These are phyloP conservation scores for Stentor roeselii DNA, from an alignment of 73 alveolate species.

Conservation along the genomic window DNA sequence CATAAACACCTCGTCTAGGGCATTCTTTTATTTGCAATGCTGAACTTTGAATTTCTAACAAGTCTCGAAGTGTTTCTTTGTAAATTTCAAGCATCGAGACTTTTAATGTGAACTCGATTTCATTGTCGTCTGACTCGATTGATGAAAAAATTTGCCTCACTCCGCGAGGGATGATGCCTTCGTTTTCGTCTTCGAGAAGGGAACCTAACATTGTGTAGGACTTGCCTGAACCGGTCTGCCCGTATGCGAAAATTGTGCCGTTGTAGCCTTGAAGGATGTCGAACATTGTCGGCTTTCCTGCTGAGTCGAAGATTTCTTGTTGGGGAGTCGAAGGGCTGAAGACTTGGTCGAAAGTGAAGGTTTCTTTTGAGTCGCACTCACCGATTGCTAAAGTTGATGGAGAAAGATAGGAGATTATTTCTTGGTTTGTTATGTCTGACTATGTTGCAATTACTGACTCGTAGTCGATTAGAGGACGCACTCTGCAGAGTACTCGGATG, in stretches of 20 bases:
- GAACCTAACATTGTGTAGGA: slow-evolving; percentile 97
- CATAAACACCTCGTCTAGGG: slow-evolving; percentile 90
- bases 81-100: slow-evolving; percentile 85
- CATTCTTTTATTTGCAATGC: slow-evolving; percentile 88
- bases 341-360: slow-evolving; percentile 47
- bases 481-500: background rate
- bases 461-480: slow-evolving; percentile 19
- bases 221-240: slow-evolving; percentile 97
- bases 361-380: background rate
- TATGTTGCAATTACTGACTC: background rate
- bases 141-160: slow-evolving; percentile 54
- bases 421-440: background rate
- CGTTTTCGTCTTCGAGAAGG: slow-evolving; percentile 49
- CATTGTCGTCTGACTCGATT: slow-evolving; percentile 74
- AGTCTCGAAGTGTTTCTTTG: slow-evolving; percentile 84
- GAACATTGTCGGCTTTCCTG: slow-evolving; percentile 46
- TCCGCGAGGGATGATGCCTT: slow-evolving; percentile 87
- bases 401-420: background rate
- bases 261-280: slow-evolving; percentile 89
- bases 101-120: slow-evolving; percentile 71
- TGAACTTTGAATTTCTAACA: slow-evolving; percentile 69
- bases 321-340: slow-evolving; percentile 48
- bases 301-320: slow-evolving; percentile 45
- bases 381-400: background rate
- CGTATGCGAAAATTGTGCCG: slow-evolving; percentile 96